Percentiles rank a stretch among this genome's conserved stretches.
Conservation (phyloP, 2,329 filamentous ascomycete genomes). For the Erysiphe neolycopersici region DNA sequence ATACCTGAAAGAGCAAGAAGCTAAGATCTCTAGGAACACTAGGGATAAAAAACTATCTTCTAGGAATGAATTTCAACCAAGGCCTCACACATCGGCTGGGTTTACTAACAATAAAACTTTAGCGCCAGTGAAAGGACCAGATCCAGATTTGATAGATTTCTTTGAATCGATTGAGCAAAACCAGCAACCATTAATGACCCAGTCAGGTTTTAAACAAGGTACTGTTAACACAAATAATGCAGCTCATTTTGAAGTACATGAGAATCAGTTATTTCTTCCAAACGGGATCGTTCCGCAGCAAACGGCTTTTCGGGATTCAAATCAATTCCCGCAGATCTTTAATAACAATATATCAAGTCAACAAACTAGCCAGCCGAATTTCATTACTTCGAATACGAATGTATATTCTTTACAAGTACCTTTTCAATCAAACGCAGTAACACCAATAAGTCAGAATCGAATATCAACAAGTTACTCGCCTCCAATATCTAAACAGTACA, state of each 20-base stretch:
- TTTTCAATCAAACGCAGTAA: constrained; percentile 26
- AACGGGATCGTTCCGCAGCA: constrained; percentile 18
- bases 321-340: constrained; percentile 9
- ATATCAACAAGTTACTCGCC: constrained; percentile 22
- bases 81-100: constrained; percentile 6
- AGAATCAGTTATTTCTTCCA: constrained; percentile 17
- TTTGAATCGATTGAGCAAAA: constrained; percentile 84
- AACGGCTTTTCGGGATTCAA: constrained; percentile 15
- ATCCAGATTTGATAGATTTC: constrained; percentile 71
- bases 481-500: constrained; percentile 16
- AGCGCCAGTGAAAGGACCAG: constrained; percentile 30
- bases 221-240: constrained; percentile 10
- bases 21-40: constrained; percentile 21
- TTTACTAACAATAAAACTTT: constrained; percentile 11
- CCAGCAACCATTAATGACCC: constrained; percentile 39
- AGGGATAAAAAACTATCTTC: constrained; percentile 14
- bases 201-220: constrained; percentile 15
- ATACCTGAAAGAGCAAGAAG: constrained; percentile 69
- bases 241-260: constrained; percentile 13
- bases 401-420: constrained; percentile 45
- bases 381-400: constrained; percentile 59
- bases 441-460: constrained; percentile 30
- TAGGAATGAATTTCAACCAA: constrained; percentile 13
- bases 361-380: constrained; percentile 25
- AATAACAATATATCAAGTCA: not conserved